phyloP scores from a whole-genome alignment of 805 yeast genomes.

The Clavispora carvajalis region DNA sequence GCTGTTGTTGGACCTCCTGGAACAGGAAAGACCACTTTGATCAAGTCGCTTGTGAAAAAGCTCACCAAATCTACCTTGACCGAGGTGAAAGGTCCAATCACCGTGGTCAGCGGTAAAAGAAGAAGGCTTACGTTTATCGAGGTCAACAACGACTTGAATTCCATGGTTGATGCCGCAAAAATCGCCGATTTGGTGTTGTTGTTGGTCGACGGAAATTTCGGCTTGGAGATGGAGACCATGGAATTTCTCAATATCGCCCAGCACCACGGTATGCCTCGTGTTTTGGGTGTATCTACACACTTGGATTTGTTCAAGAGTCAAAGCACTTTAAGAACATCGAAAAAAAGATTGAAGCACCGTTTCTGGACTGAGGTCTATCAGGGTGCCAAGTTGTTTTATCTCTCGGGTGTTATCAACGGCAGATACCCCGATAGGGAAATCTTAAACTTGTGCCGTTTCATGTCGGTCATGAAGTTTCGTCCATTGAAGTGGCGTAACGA shows the following conservation, averaged over 20 bases:
- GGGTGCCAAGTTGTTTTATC: constrained; percentile 92
- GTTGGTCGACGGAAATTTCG: constrained; percentile 94
- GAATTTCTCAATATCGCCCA: constrained; percentile 94
- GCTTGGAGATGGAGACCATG: constrained; percentile 99
- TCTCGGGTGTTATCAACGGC: constrained; percentile 94
- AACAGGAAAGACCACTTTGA: constrained; percentile 92
- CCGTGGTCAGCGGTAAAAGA: constrained; percentile 93
- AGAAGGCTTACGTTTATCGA: constrained; percentile 90
- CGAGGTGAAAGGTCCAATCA: constrained; percentile 92
- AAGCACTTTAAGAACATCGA: constrained; percentile 82
- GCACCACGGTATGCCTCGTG: constrained; percentile 98
- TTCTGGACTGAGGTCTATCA: constrained; percentile 99
- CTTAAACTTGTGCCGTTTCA: constrained; percentile 82
- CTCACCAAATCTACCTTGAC: constrained; percentile 79
- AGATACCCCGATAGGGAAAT: constrained; percentile 97
- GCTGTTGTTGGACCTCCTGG: constrained; percentile 99
- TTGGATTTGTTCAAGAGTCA: constrained; percentile 89
- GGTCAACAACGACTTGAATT: constrained; percentile 85
- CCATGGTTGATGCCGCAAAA: constrained; percentile 95
- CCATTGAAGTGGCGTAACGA: constrained; percentile 99
- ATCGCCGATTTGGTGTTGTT: constrained; percentile 88
- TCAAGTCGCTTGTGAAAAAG: constrained; percentile 81
- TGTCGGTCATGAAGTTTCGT: constrained; percentile 95
- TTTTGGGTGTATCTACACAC: constrained; percentile 92
- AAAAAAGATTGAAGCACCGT: constrained; percentile 85